These are phyloP conservation scores for Balamuthia mandrillaris DNA, from an alignment of 208 protist species.

Conservation along the genomic window DNA sequence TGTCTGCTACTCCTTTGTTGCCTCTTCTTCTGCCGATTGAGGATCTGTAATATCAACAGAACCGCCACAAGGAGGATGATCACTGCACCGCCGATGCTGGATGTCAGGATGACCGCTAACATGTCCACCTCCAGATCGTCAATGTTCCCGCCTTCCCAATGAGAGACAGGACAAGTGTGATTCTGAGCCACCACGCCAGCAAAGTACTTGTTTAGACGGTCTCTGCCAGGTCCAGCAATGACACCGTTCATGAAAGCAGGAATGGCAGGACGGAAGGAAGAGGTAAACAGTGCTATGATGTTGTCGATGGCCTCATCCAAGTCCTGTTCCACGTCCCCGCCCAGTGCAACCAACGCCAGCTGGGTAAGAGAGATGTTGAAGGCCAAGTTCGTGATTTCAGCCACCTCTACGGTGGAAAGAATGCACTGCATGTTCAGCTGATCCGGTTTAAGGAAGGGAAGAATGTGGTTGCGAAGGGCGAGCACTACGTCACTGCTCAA, in stretches of 20 bases:
- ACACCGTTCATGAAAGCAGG: constrained; percentile 33
- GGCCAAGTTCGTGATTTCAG: background rate
- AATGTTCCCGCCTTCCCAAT: background rate
- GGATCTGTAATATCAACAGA: background rate
- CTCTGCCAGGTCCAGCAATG: background rate
- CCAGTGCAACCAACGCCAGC: background rate
- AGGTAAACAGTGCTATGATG: background rate
- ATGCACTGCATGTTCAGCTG: constrained; percentile 19
- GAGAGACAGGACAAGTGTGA: background rate
- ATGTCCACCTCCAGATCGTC: background rate
- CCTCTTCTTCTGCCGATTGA: background rate
- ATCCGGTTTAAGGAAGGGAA: background rate
- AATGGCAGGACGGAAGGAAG: constrained; percentile 20
- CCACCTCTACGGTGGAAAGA: background rate
- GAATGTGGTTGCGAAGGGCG: background rate
- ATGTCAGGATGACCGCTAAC: background rate
- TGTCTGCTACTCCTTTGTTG: background rate
- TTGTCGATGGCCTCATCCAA: constrained; percentile 37
- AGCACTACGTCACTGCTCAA: background rate
- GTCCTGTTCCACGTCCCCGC: constrained; percentile 3
- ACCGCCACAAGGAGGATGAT: background rate
- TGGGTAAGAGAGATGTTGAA: background rate
- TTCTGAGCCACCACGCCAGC: background rate
- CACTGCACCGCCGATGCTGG: background rate
- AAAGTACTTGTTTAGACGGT: background rate